Percentiles rank a stretch among this genome's conserved stretches.
phyloP scores from a whole-genome alignment of 1,284 basidiomycete species.

The Nidula niveotomentosa region DNA sequence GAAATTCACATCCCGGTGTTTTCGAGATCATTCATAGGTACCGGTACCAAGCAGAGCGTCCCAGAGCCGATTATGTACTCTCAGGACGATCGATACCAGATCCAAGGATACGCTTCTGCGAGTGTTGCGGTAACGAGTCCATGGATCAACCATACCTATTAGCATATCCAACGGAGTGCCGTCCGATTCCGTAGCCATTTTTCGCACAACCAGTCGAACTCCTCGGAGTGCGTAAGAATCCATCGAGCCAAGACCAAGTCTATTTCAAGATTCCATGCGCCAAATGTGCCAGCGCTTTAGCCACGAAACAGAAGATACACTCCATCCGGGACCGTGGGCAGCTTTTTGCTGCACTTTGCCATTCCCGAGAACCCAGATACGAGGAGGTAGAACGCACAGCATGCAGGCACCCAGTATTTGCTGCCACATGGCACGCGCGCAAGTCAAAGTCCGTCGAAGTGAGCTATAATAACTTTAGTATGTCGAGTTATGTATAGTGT shows the following conservation, averaged over 20 bases:
- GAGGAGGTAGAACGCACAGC: background rate
- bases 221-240: background rate
- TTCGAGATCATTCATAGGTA: background rate
- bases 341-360: background rate
- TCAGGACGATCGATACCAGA: background rate
- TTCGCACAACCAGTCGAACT: background rate
- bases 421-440: background rate
- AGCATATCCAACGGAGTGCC: background rate
- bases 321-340: background rate
- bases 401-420: background rate
- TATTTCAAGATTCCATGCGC: background rate
- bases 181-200: background rate
- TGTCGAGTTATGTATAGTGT: no score
- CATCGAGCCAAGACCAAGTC: background rate
- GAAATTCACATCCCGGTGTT: background rate
- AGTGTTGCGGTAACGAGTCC: background rate
- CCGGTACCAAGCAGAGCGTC: constrained; percentile 1
- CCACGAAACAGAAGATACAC: background rate
- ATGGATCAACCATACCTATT: constrained; percentile 5
- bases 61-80: background rate
- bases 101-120: background rate
- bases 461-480: no score
- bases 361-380: background rate
- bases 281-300: background rate
- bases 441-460: background rate